phyloP scores from a whole-genome alignment of 2,329 filamentous ascomycete genomes.

The Aspergillus felis region DNA sequence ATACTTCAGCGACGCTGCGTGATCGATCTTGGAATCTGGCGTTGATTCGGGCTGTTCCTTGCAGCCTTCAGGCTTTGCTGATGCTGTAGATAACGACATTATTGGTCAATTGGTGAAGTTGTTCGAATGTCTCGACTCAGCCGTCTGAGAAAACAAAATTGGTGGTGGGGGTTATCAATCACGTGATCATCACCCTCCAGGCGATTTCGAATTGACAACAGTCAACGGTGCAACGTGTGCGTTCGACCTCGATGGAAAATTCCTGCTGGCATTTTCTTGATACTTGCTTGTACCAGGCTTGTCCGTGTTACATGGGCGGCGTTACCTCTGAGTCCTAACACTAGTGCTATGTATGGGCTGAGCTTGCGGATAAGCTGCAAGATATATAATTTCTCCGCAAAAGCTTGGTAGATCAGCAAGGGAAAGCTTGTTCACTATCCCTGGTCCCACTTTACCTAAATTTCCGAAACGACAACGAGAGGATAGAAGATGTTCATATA shows the following conservation, averaged over 20 bases:
- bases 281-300: background rate
- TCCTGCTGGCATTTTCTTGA: background rate
- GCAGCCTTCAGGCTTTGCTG: background rate
- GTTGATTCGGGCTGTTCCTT: background rate
- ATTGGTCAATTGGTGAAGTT: background rate
- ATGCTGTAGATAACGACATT: background rate
- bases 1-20: constrained; percentile 34
- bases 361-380: too few relatives aligned
- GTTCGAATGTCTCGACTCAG: background rate
- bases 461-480: too few relatives aligned
- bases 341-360: background rate
- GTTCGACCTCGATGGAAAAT: background rate
- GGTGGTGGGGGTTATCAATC: background rate
- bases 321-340: too few relatives aligned
- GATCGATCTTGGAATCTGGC: constrained; percentile 26
- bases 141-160: background rate
- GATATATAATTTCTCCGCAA: background rate
- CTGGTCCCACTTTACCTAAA: too few relatives aligned
- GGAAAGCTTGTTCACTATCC: too few relatives aligned
- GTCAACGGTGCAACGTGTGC: background rate
- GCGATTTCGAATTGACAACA: background rate
- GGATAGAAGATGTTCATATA: too few relatives aligned
- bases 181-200: background rate
- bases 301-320: too few relatives aligned
- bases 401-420: too few relatives aligned